Evolutionary conservation across 2,329 filamentous ascomycete genomes (phyloP), one percentile per base, ranked within the genome.

Genomic region (Thermomyces lanuginosus): DNA sequence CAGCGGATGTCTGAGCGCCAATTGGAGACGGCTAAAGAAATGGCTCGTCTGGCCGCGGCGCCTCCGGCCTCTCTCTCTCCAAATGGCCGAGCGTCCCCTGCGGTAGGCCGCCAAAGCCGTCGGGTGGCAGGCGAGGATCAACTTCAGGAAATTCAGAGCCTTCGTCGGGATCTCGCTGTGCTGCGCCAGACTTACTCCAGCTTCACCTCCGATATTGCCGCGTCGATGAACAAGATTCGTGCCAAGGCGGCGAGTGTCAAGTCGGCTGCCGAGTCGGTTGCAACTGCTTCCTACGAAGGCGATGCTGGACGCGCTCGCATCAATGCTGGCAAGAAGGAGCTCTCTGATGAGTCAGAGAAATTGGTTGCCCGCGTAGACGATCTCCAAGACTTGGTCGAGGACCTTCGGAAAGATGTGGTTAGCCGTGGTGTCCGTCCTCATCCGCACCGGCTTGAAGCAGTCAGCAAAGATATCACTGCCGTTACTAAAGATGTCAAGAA

Each of bases 401-500:
- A 98, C 48, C 67, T 98, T 22, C 82, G 89, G 34, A 95, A 98
- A 58, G 89, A 98, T 46, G 89, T 98, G 23, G 89, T 98, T 24
- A 66, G 74, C 32, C 80, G 89, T 32, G 89, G 89, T 31, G 89
- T 98, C 23, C 76, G 89, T 18, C 89, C 89, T 6, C 61, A 91
- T 18, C 84, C 86, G 4, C 72, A 84, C 33, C 84, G 93, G 58
- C 71, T 98, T 23, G 89, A 95, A 55, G 63, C 62, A 19, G 84
- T 93, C 11, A 76, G 77, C 38, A 91, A 89, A 55, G 86, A 95
- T 42, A 83, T 98, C 36, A 72, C 74, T 25, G 57, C 64, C 29
- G 73, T 89, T 16, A 78, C 74, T 25, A 76, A 82, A 45, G 84
- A 93, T 45, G 71, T 98, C 36, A 89, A 81, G 66, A 84, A 80